phyloP scores from a whole-genome alignment of 2,329 filamentous ascomycete species.

The Stylonectria norvegica region DNA sequence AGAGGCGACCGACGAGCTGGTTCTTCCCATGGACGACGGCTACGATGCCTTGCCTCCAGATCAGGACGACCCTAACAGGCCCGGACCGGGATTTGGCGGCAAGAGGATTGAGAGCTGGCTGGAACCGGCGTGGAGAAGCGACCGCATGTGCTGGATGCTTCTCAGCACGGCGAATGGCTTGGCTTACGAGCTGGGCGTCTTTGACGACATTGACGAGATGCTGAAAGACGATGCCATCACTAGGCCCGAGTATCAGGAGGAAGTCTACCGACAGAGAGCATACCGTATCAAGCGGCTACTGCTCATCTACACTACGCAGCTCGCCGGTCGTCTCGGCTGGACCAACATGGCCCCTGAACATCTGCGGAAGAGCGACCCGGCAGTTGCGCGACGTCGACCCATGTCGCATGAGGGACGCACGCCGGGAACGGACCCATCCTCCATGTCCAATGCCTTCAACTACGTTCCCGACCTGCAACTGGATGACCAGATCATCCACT shows the following conservation, averaged over 20 bases:
- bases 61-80: constrained; percentile 32
- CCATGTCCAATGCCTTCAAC: constrained; percentile 57
- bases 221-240: constrained; percentile 57
- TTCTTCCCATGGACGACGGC: constrained; percentile 58
- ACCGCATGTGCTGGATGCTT: constrained; percentile 98
- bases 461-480: constrained; percentile 65
- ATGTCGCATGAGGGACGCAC: constrained; percentile 55
- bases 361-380: constrained; percentile 55
- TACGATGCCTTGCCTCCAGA: constrained; percentile 33
- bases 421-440: constrained; percentile 56
- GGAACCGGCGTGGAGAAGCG: constrained; percentile 90
- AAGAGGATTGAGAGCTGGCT: constrained; percentile 92
- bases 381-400: constrained; percentile 49
- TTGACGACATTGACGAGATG: constrained; percentile 79
- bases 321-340: constrained; percentile 87
- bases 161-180: constrained; percentile 86
- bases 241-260: constrained; percentile 67
- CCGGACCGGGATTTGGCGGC: constrained; percentile 64
- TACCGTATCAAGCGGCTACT: constrained; percentile 81
- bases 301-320: constrained; percentile 86
- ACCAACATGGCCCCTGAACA: constrained; percentile 86
- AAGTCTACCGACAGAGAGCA: constrained; percentile 71
- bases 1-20: constrained; percentile 67
- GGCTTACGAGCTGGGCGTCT: constrained; percentile 91
- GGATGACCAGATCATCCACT: constrained; percentile 72